Evolutionary conservation across 1,284 basidiomycete genomes (phyloP), one percentile per base, ranked within the genome.

Genomic region (Taiwanofungus camphoratus): DNA sequence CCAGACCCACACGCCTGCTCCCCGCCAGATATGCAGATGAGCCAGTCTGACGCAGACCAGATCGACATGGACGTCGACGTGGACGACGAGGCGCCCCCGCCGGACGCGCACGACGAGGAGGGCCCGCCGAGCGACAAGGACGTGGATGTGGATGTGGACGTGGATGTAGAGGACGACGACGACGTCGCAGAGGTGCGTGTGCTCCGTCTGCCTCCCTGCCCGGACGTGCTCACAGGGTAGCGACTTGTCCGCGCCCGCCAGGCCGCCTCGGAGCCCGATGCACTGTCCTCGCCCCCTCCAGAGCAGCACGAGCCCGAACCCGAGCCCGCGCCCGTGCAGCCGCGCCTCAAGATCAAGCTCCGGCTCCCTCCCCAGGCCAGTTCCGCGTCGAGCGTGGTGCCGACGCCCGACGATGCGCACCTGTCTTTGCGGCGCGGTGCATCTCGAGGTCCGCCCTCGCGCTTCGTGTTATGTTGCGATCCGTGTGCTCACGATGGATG

Each of bases 311-410:
- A 48, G 9, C 38, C 44, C 18, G 46, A 48, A 12, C 38, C 44
- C 29, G 44, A 42, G n/a, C 46, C 46, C 5, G 44, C 42, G 6
- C 41, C n/a, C n/a, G n/a, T 49, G 3, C 51, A 54, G 13, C 54
- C 54, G 1, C 66, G 72, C 4, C 68, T 84, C n/a, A 79, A 77
- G 52, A 82, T 84, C 55, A 82, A 75, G 53, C 67, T 84, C 36
- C 83, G 79, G 57, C 60, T 82, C 4, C 76, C 79, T 6, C 61
- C 64, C 7, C 64, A 64, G 15, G 60, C 62, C 20, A 54, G 67
- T 42, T 51, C 46, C 4, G 42, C 51, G 2, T 59, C 52, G 19
- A 57, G 67, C 53, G 63, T 66, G 33, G 61, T 58, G 50, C 47
- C 69, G 34, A 54, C 58, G 13, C 51, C 57, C 18, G 51, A 56